Evolutionary conservation across 2,329 filamentous ascomycete genomes (phyloP).

Genomic region (Herpotrichia juniperi): DNA sequence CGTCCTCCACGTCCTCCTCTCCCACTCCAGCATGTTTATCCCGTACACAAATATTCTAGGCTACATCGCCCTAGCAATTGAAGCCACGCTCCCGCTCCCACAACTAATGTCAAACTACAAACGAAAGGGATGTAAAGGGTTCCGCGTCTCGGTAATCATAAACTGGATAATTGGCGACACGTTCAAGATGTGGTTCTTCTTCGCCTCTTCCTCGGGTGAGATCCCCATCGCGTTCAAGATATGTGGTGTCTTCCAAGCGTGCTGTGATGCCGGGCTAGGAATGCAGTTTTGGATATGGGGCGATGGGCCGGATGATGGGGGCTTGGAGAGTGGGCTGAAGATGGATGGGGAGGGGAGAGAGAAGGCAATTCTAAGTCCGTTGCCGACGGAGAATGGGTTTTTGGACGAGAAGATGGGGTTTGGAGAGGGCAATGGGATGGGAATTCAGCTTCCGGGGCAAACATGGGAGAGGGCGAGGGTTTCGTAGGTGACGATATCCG

Average conservation of each 20-base stretch:
- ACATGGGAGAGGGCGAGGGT: not conserved
- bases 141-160: conserved; percentile 74
- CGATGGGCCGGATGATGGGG: not conserved
- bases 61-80: conserved; percentile 76
- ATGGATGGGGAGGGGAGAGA: too few relatives aligned
- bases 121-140: conserved; percentile 74
- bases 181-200: conserved; percentile 81
- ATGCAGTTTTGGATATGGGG: conserved; percentile 65
- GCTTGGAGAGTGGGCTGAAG: not conserved
- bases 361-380: not conserved
- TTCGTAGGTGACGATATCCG: too few relatives aligned
- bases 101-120: conserved; percentile 76
- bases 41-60: conserved; percentile 73
- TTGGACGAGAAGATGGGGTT: not conserved
- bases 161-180: conserved; percentile 81
- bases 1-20: conserved; percentile 70
- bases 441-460: not conserved
- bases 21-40: conserved; percentile 63
- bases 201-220: conserved; percentile 70
- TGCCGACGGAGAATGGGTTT: not conserved
- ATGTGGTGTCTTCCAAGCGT: conserved; percentile 80
- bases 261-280: conserved; percentile 76
- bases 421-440: not conserved
- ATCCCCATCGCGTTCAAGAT: conserved; percentile 83
- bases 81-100: conserved; percentile 81